A percentile compares a stretch with the other conserved stretches of the same genome.
Conservation (phyloP, 352 stramenopile species). For the Chrysophaeum taylorii region DNA sequence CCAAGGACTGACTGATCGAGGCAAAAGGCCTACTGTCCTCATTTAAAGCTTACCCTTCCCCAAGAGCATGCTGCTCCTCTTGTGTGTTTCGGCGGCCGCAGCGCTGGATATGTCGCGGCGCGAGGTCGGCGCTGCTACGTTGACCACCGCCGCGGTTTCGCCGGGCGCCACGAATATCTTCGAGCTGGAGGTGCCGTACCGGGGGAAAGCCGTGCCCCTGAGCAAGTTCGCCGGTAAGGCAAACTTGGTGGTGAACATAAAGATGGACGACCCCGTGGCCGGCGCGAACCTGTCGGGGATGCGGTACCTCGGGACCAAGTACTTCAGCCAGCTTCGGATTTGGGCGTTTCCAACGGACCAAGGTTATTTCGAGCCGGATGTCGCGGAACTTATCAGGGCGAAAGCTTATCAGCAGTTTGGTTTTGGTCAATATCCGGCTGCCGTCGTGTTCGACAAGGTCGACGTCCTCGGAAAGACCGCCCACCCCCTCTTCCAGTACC, state of each 20-base stretch:
- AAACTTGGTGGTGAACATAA: conserved; percentile 23
- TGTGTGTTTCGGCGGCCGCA: neutral
- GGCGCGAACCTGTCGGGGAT: conserved; percentile 13
- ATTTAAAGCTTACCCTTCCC: too few species aligned
- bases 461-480: conserved; percentile 35
- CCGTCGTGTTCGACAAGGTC: conserved; percentile 40
- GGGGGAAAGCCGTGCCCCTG: neutral
- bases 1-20: too few species aligned
- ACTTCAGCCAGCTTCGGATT: conserved; percentile 30
- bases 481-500: conserved; percentile 32
- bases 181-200: conserved; percentile 10
- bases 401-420: conserved; percentile 42
- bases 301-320: conserved; percentile 13
- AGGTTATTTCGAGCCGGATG: conserved; percentile 42
- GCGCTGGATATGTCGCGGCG: neutral
- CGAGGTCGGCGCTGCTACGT: neutral
- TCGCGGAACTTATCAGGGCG: conserved; percentile 34
- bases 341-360: conserved; percentile 35
- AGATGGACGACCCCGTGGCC: conserved; percentile 22
- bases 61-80: neutral
- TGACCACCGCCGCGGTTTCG: neutral
- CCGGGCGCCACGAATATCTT: neutral
- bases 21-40: too few species aligned
- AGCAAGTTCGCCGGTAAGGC: conserved; percentile 3
- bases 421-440: conserved; percentile 37